These are phyloP conservation scores for Fistulinella prunicolor DNA, from an alignment of 768 basidiomycete species.

Conservation along the genomic window DNA sequence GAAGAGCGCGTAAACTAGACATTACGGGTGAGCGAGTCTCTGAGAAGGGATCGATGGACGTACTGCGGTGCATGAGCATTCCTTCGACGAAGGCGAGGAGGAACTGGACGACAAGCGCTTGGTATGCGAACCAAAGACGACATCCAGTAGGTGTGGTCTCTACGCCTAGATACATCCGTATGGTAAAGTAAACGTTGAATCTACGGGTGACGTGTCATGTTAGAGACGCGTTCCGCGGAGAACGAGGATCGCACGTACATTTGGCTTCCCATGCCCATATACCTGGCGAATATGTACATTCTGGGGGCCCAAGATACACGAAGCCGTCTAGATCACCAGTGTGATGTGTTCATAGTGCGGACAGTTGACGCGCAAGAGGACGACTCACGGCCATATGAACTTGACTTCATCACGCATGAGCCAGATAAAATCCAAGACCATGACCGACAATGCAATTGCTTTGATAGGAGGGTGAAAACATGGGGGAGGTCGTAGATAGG, in stretches of 20 bases:
- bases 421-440: constrained; percentile 16
- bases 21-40: background rate
- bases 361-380: background rate
- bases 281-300: constrained; percentile 13
- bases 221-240: background rate
- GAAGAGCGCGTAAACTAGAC: constrained; percentile 20
- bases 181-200: constrained; percentile 20
- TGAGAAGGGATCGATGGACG: background rate
- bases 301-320: constrained; percentile 6
- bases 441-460: constrained; percentile 10
- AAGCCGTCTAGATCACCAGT: constrained; percentile 4
- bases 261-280: constrained; percentile 15
- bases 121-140: constrained; percentile 16
- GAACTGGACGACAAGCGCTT: constrained; percentile 12
- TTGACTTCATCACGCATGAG: constrained; percentile 15
- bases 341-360: background rate
- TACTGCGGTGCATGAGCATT: constrained; percentile 19
- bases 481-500: background rate
- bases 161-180: constrained; percentile 17
- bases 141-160: constrained; percentile 7
- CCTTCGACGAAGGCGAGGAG: constrained; percentile 12
- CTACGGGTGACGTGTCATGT: constrained; percentile 1
- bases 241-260: constrained; percentile 10
- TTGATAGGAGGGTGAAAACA: background rate
- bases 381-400: constrained; percentile 23